A percentile compares a stretch with the other conserved stretches of the same genome.
These are phyloP conservation scores for Pterula multifida DNA, from an alignment of 1,284 basidiomycete species.

Conservation along the genomic window DNA sequence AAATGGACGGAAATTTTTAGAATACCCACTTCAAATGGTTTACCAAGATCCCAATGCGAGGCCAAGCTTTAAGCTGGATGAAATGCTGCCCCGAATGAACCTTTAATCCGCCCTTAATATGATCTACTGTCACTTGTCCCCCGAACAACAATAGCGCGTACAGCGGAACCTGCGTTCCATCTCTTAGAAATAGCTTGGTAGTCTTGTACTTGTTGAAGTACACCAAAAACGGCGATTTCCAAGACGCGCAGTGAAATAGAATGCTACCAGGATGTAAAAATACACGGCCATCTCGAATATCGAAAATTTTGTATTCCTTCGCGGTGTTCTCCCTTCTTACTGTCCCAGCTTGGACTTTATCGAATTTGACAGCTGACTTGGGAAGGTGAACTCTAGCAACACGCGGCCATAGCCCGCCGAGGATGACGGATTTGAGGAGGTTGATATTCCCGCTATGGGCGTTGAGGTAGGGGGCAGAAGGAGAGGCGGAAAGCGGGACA, in stretches of 20 bases:
- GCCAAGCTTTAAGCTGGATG: slow-evolving; percentile 71
- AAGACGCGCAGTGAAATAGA: slow-evolving; percentile 62
- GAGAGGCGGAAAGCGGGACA: slow-evolving; percentile 31
- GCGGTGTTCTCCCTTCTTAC: slow-evolving; percentile 75
- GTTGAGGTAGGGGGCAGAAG: slow-evolving; percentile 38
- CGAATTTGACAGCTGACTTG: slow-evolving; percentile 63
- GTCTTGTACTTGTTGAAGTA: slow-evolving; percentile 81
- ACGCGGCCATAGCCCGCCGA: slow-evolving; percentile 76
- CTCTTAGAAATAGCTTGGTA: slow-evolving; percentile 79
- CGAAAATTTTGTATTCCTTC: slow-evolving; percentile 72
- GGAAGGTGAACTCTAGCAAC: slow-evolving; percentile 71
- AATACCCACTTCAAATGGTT: slow-evolving; percentile 69
- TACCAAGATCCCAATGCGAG: slow-evolving; percentile 81
- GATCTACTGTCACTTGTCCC: slow-evolving; percentile 68
- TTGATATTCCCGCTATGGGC: slow-evolving; percentile 54
- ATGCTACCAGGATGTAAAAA: slow-evolving; percentile 83
- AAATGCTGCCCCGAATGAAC: slow-evolving; percentile 32
- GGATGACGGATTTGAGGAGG: slow-evolving; percentile 70
- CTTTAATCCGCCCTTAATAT: slow-evolving; percentile 65
- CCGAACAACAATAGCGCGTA: slow-evolving; percentile 82
- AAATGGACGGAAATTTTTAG: slow-evolving; percentile 8
- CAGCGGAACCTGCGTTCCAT: slow-evolving; percentile 85
- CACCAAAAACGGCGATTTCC: slow-evolving; percentile 70
- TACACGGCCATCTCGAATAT: slow-evolving; percentile 46
- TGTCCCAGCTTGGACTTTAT: slow-evolving; percentile 70